phyloP scores from a whole-genome alignment of 305 asterid genomes.

The Rubia occidens region DNA sequence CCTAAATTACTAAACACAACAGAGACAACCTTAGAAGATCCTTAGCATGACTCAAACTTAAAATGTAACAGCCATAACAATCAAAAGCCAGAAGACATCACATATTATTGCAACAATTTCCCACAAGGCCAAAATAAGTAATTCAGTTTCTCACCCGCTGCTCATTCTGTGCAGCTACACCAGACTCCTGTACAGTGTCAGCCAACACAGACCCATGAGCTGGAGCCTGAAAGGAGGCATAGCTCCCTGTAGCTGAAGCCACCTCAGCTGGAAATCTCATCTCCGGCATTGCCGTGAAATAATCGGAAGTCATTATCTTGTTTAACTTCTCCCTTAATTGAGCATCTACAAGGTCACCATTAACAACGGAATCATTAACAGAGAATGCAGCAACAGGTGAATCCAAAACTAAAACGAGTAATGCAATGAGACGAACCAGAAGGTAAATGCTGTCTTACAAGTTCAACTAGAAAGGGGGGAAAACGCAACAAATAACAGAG shows the following conservation, averaged over 20 bases:
- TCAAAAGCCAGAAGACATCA: background rate
- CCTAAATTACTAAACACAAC: background rate
- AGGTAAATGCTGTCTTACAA: too few relatives aligned
- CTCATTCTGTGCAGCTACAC: conserved; percentile 26
- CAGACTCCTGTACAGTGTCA: conserved; percentile 25
- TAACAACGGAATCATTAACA: conserved; percentile 1
- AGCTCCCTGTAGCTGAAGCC: conserved; percentile 42
- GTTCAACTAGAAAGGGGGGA: background rate
- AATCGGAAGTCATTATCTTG: conserved; percentile 61
- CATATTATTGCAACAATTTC: background rate
- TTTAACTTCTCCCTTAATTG: conserved; percentile 46
- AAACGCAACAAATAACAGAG: background rate
- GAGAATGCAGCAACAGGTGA: background rate
- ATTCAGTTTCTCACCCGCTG: conserved; percentile 33
- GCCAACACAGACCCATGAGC: conserved; percentile 27
- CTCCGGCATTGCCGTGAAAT: conserved; percentile 42
- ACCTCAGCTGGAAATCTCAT: conserved; percentile 47
- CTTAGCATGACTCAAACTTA: background rate
- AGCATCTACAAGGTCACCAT: conserved; percentile 35
- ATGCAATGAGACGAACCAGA: background rate
- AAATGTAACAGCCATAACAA: background rate
- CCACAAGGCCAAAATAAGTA: too few relatives aligned
- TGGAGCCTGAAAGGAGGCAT: conserved; percentile 37
- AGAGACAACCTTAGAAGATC: background rate
- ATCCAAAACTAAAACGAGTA: background rate